A percentile compares a stretch with the other conserved stretches of the same genome.
Evolutionary conservation across 306 rosid species (phyloP).

Genomic region (Acmispon strigosus): DNA sequence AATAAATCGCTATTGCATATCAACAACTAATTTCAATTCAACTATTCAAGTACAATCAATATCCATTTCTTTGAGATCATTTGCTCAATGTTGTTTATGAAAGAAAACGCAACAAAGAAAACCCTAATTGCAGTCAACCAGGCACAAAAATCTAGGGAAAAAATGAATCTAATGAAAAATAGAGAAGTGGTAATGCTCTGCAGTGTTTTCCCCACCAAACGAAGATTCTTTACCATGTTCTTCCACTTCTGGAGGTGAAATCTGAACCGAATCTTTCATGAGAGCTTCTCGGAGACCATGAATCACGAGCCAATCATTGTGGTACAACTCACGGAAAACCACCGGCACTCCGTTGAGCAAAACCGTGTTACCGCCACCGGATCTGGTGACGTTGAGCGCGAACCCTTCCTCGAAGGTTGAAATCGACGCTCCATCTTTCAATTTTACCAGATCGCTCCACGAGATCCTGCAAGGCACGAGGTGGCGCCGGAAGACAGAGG

Average conservation of each 20-base stretch:
- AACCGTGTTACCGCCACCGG: background rate
- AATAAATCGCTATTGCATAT: background rate
- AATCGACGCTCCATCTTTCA: slow-evolving; percentile 28
- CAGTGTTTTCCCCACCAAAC: background rate
- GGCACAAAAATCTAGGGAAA: background rate
- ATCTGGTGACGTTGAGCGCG: slow-evolving; percentile 23
- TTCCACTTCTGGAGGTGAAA: background rate
- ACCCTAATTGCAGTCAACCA: background rate
- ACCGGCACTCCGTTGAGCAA: slow-evolving; percentile 33
- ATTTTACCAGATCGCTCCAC: slow-evolving; percentile 34
- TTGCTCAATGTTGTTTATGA: background rate
- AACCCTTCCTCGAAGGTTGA: slow-evolving; percentile 33
- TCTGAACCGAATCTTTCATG: background rate
- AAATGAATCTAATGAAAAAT: background rate
- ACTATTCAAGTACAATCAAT: background rate
- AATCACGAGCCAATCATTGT: slow-evolving; percentile 26
- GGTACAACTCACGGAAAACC: slow-evolving; percentile 32
- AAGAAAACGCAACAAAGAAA: background rate
- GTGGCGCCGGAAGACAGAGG: slow-evolving; percentile 36
- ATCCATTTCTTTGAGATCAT: background rate
- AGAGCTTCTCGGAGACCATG: slow-evolving; percentile 1
- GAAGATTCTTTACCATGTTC: background rate
- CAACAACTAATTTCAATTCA: background rate
- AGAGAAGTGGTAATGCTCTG: background rate
- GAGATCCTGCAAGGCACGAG: slow-evolving; percentile 47